A percentile compares a stretch with the other conserved stretches of the same genome.
Evolutionary conservation across 2,329 filamentous ascomycete genomes (phyloP).

Genomic region (Calonectria pseudoturangicola): DNA sequence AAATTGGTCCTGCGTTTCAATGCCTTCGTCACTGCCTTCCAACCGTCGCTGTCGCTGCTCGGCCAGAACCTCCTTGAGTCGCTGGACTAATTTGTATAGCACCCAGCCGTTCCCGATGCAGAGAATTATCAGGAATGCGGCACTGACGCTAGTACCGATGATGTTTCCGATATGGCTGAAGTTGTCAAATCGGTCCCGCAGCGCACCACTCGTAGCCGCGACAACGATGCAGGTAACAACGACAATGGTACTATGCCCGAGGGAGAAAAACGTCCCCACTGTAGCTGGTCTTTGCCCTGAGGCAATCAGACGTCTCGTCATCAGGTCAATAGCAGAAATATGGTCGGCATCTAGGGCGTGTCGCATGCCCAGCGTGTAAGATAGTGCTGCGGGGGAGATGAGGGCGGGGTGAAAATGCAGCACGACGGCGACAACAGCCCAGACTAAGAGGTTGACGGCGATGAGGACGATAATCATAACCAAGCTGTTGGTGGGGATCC

Average conservation of each 20-base stretch:
- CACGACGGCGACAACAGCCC: conserved; percentile 72
- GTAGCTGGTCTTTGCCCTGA: conserved; percentile 90
- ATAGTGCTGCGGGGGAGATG: conserved; percentile 86
- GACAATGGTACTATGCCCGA: conserved; percentile 96
- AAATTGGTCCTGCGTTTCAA: conserved; percentile 67
- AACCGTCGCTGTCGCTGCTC: conserved; percentile 51
- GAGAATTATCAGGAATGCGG: conserved; percentile 87
- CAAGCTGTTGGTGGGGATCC: conserved; percentile 61
- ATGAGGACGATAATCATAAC: conserved; percentile 71
- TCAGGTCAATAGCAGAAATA: conserved; percentile 89
- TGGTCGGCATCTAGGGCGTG: conserved; percentile 99
- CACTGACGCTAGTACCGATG: conserved; percentile 91
- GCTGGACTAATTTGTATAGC: conserved; percentile 82
- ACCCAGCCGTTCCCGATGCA: conserved; percentile 92
- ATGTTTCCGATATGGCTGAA: conserved; percentile 90
- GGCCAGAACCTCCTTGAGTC: conserved; percentile 77
- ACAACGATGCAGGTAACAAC: conserved; percentile 93
- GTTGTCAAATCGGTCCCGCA: conserved; percentile 86
- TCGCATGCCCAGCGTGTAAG: conserved; percentile 91
- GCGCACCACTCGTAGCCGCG: conserved; percentile 89
- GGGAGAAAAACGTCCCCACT: conserved; percentile 94
- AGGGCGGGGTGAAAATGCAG: conserved; percentile 75
- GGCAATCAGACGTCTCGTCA: conserved; percentile 92
- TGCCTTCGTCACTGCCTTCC: conserved; percentile 41
- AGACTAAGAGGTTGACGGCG: conserved; percentile 71